A percentile compares a stretch with the other conserved stretches of the same genome.
These are phyloP conservation scores for Lupinus albus DNA, from an alignment of 306 rosid genomes.

Conservation along the genomic window DNA sequence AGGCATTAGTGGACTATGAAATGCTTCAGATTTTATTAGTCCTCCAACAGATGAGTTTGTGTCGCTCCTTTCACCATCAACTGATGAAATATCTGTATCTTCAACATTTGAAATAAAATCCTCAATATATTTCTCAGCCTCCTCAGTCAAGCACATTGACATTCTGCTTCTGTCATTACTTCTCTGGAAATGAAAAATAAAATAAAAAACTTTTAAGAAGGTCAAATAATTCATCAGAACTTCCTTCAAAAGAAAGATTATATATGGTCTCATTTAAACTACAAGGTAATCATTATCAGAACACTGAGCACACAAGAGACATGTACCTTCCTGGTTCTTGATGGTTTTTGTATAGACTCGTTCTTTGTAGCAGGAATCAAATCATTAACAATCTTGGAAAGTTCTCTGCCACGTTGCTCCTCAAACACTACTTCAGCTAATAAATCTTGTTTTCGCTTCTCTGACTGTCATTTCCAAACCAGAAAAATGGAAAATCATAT, in stretches of 20 bases:
- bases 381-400: constrained; percentile 65
- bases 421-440: constrained; percentile 74
- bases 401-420: constrained; percentile 83
- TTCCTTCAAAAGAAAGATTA: constrained; percentile 1
- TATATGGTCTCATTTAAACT: constrained; percentile 8
- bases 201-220: constrained; percentile 12
- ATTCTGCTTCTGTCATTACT: constrained; percentile 75
- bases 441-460: constrained; percentile 79
- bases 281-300: constrained; percentile 27
- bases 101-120: constrained; percentile 94
- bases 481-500: background rate
- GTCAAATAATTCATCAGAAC: constrained; percentile 24
- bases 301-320: constrained; percentile 30
- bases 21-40: constrained; percentile 54
- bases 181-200: constrained; percentile 55
- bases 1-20: constrained; percentile 49
- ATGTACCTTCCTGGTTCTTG: constrained; percentile 68
- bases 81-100: constrained; percentile 92
- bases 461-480: constrained; percentile 62
- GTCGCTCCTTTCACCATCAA: constrained; percentile 96
- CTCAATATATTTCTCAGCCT: constrained; percentile 89
- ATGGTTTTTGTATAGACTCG: constrained; percentile 49
- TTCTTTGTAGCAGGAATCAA: constrained; percentile 62
- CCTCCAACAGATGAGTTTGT: constrained; percentile 89
- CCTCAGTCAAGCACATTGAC: constrained; percentile 80